Base-by-base conservation (phyloP, 2,329 filamentous ascomycete species). In the Epichloe elymi region DNA sequence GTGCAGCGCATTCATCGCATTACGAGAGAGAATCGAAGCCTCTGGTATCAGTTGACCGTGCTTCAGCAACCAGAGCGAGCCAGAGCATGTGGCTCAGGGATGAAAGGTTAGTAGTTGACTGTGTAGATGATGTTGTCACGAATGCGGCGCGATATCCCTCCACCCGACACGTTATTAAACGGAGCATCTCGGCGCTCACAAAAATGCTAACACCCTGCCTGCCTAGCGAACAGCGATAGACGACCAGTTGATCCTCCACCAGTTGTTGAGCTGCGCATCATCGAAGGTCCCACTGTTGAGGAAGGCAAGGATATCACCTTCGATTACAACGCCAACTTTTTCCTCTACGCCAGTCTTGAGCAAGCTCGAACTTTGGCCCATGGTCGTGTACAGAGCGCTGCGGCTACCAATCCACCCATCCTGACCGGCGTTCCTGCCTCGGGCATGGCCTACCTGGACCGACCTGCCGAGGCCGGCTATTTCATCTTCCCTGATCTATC, bases 401-500 rank as follows among this genome's bases (percentile, higher is more conserved):
- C 81, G n/a, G 79, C 85, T 11, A 79, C 81, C 47, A 83, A 82
- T 52, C 83, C 85, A 42, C 86, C 93, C 0, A 90, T 97, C 23
- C 73, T 98, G 58, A 97, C 91, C 0, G 93, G 93, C 57, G 91
- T 95, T 60, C 89, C 90, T 0, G 91, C 95, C 14, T 93, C 91
- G 17, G 93, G 91, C 52, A 95, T 96, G 78, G 90, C 91, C 23
- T 96, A 97, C 64, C 78, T 98, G 48, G 91, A 97, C 65, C 85
- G 91, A 43, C 93, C 93, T 2, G 68, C 70, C 39, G 78, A 82
- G 58, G 80, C 80, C 41, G 93, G 90, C 50, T 98, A 97, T 68
- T 98, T 98, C 68, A 87, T 98, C 66, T 98, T 98, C 65, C 93
- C 93, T 3, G 93, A 98, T 67, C 74, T 97, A 30, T 96, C 91